These are phyloP conservation scores for Penicillium ochrochloron DNA, from an alignment of 495 filamentous ascomycete species.

Conservation along the genomic window DNA sequence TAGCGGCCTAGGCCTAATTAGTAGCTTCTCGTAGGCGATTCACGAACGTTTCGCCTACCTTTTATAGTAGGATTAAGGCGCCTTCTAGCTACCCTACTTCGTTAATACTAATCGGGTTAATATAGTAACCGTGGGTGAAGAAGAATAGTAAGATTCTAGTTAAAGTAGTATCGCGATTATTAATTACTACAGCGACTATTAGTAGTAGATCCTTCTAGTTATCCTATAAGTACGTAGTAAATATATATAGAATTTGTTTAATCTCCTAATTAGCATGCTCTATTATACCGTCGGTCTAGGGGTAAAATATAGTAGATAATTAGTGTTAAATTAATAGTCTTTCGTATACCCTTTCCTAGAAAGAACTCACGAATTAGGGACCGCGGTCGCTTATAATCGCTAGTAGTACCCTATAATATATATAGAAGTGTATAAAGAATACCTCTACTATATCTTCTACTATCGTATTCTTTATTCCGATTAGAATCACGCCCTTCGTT, in stretches of 20 bases:
- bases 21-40: too few relatives aligned
- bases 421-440: too few relatives aligned
- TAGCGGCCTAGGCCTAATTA: too few relatives aligned
- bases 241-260: conserved; percentile 3
- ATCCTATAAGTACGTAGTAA: neutral
- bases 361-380: conserved; percentile 7
- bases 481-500: too few relatives aligned
- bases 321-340: conserved; percentile 5
- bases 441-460: too few relatives aligned
- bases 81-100: too few relatives aligned
- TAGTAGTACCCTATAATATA: too few relatives aligned
- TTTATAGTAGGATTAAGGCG: too few relatives aligned
- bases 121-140: conserved; percentile 6
- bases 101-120: too few relatives aligned
- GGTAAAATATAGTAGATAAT: conserved; percentile 10
- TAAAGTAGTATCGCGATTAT: conserved; percentile 2
- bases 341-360: conserved; percentile 9
- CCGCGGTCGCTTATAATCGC: too few relatives aligned
- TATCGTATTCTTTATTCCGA: too few relatives aligned
- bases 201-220: conserved; percentile 3
- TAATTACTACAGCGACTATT: conserved; percentile 8
- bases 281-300: neutral
- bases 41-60: too few relatives aligned
- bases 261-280: conserved; percentile 10
- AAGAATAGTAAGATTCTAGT: conserved; percentile 3